Evolutionary conservation across 768 basidiomycete genomes (phyloP).

Genomic region (Exidia glandulosa): DNA sequence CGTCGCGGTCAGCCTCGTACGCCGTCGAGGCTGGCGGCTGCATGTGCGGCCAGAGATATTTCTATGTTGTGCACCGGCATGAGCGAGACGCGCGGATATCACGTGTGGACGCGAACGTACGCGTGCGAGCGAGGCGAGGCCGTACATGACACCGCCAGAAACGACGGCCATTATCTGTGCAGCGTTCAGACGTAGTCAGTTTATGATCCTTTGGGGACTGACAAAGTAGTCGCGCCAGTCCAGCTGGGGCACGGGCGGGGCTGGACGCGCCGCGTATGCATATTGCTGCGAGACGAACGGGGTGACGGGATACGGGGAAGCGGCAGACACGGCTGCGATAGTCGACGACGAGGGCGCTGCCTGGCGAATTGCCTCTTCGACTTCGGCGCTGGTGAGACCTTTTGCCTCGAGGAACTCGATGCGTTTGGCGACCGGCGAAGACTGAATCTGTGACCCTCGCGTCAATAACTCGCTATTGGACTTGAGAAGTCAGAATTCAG

Average conservation of each 20-base stretch:
- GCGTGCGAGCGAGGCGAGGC: conserved; percentile 67
- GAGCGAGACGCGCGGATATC: background rate
- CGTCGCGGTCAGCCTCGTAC: conserved; percentile 80
- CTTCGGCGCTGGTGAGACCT: conserved; percentile 73
- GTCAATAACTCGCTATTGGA: conserved; percentile 4
- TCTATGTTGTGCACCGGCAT: conserved; percentile 32
- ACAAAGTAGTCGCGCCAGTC: conserved; percentile 99
- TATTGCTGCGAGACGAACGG: conserved; percentile 33
- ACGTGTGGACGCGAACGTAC: conserved; percentile 26
- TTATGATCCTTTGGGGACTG: conserved; percentile 19
- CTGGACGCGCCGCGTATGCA: conserved; percentile 22
- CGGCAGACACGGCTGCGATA: conserved; percentile 8
- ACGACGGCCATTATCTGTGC: conserved; percentile 82
- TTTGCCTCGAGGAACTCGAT: conserved; percentile 94
- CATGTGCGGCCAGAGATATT: conserved; percentile 85
- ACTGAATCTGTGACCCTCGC: conserved; percentile 42
- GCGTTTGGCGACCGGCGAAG: conserved; percentile 71
- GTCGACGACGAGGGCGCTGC: conserved; percentile 26
- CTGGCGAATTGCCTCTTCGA: conserved; percentile 72
- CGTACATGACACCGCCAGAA: conserved; percentile 76
- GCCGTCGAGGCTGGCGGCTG: conserved; percentile 78
- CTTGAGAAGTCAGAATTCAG: background rate
- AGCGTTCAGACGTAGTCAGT: conserved; percentile 15
- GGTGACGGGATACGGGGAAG: conserved; percentile 20
- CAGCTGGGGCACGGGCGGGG: conserved; percentile 44